These are phyloP conservation scores for Dichomitus squalens DNA, from an alignment of 1,284 basidiomycete species.

Conservation along the genomic window DNA sequence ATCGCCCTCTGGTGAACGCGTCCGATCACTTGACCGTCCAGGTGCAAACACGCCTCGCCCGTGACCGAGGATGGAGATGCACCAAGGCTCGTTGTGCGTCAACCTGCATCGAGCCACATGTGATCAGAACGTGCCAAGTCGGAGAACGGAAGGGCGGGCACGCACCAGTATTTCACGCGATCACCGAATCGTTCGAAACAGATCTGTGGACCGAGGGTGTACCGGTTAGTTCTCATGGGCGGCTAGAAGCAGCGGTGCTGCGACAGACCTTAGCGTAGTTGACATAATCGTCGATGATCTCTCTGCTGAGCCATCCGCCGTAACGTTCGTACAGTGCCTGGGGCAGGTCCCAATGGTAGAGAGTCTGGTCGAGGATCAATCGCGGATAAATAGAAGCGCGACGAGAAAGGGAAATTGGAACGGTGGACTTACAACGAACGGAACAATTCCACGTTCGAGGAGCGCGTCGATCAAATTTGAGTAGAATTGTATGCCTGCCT, in stretches of 20 bases:
- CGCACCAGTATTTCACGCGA: slow-evolving; percentile 73
- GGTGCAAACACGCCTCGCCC: slow-evolving; percentile 67
- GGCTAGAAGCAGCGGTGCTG: background rate
- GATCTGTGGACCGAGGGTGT: slow-evolving; percentile 37
- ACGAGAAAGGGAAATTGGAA: background rate
- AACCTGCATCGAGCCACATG: slow-evolving; percentile 42
- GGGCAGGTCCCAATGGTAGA: slow-evolving; percentile 82
- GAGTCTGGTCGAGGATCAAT: slow-evolving; percentile 46
- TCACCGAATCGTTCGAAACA: slow-evolving; percentile 78
- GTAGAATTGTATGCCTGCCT: slow-evolving; percentile 69
- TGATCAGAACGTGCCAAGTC: slow-evolving; percentile 6
- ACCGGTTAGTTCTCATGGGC: background rate
- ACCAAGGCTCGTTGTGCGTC: slow-evolving; percentile 78
- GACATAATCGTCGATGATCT: slow-evolving; percentile 64
- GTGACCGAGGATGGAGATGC: slow-evolving; percentile 69
- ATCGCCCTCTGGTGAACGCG: slow-evolving; percentile 56
- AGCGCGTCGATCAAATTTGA: slow-evolving; percentile 68
- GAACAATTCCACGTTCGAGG: slow-evolving; percentile 62
- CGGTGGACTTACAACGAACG: slow-evolving; percentile 61
- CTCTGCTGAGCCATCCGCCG: slow-evolving; percentile 72
- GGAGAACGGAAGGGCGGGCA: background rate
- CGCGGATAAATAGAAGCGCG: slow-evolving; percentile 8
- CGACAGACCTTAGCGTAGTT: slow-evolving; percentile 58
- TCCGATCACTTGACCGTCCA: slow-evolving; percentile 65
- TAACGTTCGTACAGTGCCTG: slow-evolving; percentile 72